phyloP scores from a whole-genome alignment of 1,284 basidiomycete genomes.

The Trichosporon sp. region DNA sequence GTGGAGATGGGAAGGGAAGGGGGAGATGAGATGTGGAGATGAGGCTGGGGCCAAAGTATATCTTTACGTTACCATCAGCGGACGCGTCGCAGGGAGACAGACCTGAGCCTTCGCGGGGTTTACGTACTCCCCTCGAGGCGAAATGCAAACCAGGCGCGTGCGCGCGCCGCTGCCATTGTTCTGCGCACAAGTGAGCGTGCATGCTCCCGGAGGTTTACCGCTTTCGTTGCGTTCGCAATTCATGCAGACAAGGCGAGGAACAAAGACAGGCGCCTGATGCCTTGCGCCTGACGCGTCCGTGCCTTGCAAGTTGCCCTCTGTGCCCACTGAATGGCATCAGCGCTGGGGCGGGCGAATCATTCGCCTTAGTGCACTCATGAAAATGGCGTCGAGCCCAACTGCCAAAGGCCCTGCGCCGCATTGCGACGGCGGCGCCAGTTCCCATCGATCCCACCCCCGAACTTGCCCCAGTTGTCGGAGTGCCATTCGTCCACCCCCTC shows the following conservation, averaged over 20 bases:
- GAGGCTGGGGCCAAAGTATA: constrained; percentile 1
- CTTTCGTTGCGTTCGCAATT: background rate
- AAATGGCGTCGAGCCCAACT: background rate
- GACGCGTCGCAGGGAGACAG: background rate
- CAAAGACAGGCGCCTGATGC: too few species aligned
- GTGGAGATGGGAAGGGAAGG: background rate
- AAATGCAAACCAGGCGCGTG: too few species aligned
- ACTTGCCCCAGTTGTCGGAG: background rate
- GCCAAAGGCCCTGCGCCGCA: background rate
- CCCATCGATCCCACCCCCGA: background rate
- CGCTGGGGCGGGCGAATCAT: background rate
- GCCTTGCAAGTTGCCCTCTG: too few species aligned
- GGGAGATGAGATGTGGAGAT: background rate
- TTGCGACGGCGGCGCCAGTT: background rate
- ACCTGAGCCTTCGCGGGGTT: background rate
- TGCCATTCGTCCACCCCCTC: background rate
- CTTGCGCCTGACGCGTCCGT: background rate
- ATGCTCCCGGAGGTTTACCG: background rate
- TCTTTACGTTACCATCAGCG: constrained; percentile 12
- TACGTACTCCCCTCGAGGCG: background rate
- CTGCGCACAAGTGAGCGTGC: background rate
- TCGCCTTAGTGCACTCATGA: background rate
- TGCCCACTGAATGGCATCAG: too few species aligned
- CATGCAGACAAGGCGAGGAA: background rate
- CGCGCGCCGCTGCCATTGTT: background rate